Evolutionary conservation across 495 filamentous ascomycete species (phyloP).

Genomic region (Clavariopsis aquatica): DNA sequence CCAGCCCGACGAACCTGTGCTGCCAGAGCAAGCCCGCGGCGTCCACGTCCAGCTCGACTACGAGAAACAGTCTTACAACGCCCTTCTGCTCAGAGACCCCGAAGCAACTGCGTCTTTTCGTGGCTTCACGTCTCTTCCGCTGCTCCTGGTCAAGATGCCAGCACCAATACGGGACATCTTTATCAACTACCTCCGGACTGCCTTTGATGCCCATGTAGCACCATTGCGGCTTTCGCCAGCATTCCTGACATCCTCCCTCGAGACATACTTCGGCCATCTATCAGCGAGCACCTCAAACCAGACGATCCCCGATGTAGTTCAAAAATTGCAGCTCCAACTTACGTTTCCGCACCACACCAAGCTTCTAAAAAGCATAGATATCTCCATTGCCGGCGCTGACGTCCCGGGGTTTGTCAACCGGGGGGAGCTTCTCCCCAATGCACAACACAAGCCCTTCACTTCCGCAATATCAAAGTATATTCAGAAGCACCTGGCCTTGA

Average conservation of each 20-base stretch:
- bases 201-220: slow-evolving; percentile 41
- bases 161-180: slow-evolving; percentile 40
- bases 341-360: slow-evolving; percentile 33
- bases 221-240: slow-evolving; percentile 35
- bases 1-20: slow-evolving; percentile 13
- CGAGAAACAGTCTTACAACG: slow-evolving; percentile 37
- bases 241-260: slow-evolving; percentile 40
- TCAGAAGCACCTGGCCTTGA: slow-evolving; percentile 40
- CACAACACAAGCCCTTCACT: slow-evolving; percentile 37
- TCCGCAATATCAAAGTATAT: slow-evolving; percentile 39
- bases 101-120: slow-evolving; percentile 21
- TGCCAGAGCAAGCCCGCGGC: slow-evolving; percentile 33
- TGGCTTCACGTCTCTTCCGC: slow-evolving; percentile 41
- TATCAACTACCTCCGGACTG: slow-evolving; percentile 41
- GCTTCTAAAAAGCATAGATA: slow-evolving; percentile 40
- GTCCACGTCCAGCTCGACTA: slow-evolving; percentile 41
- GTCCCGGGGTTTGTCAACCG: slow-evolving; percentile 35
- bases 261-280: slow-evolving; percentile 32
- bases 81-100: slow-evolving; percentile 41
- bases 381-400: slow-evolving; percentile 39
- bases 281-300: slow-evolving; percentile 21
- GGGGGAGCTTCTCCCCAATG: slow-evolving; percentile 25
- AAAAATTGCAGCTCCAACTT: slow-evolving; percentile 40
- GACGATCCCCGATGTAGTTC: slow-evolving; percentile 30
- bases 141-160: slow-evolving; percentile 44